Conservation (phyloP, 1,284 basidiomycete species). For the Naganishia sp. region DNA sequence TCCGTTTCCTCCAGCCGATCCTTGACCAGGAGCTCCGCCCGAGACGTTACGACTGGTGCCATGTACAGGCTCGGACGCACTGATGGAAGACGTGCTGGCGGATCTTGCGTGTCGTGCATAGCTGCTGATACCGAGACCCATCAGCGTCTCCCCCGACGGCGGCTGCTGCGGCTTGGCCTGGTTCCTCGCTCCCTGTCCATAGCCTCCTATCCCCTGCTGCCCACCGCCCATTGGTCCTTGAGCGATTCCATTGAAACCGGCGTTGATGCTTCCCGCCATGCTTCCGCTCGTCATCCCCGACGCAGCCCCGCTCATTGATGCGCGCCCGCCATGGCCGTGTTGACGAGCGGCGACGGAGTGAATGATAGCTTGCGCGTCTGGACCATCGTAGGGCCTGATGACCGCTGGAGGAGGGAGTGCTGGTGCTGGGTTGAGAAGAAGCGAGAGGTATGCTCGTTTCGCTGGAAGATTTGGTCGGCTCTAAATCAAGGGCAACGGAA, state of each 20-base stretch:
- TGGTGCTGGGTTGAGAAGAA: slow-evolving; percentile 77
- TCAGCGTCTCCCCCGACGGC: not conserved
- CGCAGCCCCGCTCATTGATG: slow-evolving; percentile 13
- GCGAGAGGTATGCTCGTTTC: slow-evolving; percentile 90
- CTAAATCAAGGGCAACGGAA: not conserved
- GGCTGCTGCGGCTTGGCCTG: slow-evolving; percentile 2
- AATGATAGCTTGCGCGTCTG: slow-evolving; percentile 88
- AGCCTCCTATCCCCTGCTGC: slow-evolving; percentile 3
- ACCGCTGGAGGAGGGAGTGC: slow-evolving; percentile 65
- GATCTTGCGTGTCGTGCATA: slow-evolving; percentile 25
- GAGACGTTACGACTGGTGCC: not conserved
- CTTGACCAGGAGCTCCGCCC: slow-evolving; percentile 3
- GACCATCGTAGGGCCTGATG: slow-evolving; percentile 88
- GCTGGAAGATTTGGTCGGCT: slow-evolving; percentile 55
- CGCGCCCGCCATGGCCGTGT: slow-evolving; percentile 25
- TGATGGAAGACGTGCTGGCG: slow-evolving; percentile 27
- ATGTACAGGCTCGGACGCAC: slow-evolving; percentile 20
- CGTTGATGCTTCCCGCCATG: slow-evolving; percentile 1
- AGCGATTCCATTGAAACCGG: not conserved
- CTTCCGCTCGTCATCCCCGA: slow-evolving; percentile 8
- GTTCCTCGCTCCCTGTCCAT: not conserved
- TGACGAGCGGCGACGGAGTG: slow-evolving; percentile 71
- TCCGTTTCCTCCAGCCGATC: not conserved
- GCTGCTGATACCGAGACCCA: slow-evolving; percentile 11
- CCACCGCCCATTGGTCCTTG: not conserved